Percentiles rank a stretch among this genome's conserved stretches.
These are phyloP conservation scores for Russula vinacea DNA, from an alignment of 768 basidiomycete species.

Conservation along the genomic window DNA sequence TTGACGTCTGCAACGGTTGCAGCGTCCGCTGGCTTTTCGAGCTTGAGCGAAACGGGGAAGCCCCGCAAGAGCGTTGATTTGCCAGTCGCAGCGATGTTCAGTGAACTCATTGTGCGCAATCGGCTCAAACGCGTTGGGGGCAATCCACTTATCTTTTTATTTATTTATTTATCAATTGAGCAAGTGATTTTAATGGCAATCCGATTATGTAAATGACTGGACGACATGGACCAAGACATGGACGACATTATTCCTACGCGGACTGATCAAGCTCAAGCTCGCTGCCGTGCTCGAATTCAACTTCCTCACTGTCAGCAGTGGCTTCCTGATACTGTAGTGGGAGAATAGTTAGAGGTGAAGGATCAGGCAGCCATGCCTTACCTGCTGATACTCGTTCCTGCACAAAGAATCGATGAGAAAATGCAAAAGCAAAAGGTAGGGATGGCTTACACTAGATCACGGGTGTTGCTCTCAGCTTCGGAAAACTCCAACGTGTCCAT, in stretches of 20 bases:
- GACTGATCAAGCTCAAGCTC: slow-evolving; percentile 18
- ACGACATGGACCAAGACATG: no score
- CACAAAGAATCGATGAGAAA: slow-evolving; percentile 20
- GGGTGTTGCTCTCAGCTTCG: slow-evolving; percentile 81
- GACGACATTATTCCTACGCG: background rate
- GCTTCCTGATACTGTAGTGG: slow-evolving; percentile 29
- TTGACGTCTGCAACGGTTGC: slow-evolving; percentile 72
- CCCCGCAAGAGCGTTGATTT: slow-evolving; percentile 47
- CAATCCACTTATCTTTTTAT: background rate
- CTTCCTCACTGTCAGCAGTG: slow-evolving; percentile 25
- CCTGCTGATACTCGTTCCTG: slow-evolving; percentile 89
- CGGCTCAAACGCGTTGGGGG: background rate
- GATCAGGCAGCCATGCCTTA: slow-evolving; percentile 32
- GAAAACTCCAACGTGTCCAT: slow-evolving; percentile 88
- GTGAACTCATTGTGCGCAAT: slow-evolving; percentile 41
- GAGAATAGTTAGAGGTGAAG: background rate
- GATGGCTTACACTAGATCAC: slow-evolving; percentile 69
- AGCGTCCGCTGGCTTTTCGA: slow-evolving; percentile 45
- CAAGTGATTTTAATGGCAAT: no score
- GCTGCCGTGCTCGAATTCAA: slow-evolving; percentile 18
- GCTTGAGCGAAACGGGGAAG: slow-evolving; percentile 50
- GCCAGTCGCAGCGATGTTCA: slow-evolving; percentile 53
- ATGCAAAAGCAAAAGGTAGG: slow-evolving; percentile 7
- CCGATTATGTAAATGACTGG: background rate
- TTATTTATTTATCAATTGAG: slow-evolving; percentile 5